Percentiles rank a stretch among this genome's conserved stretches.
Evolutionary conservation across 2,329 filamentous ascomycete species (phyloP).

Genomic region (Aspergillus sojae): DNA sequence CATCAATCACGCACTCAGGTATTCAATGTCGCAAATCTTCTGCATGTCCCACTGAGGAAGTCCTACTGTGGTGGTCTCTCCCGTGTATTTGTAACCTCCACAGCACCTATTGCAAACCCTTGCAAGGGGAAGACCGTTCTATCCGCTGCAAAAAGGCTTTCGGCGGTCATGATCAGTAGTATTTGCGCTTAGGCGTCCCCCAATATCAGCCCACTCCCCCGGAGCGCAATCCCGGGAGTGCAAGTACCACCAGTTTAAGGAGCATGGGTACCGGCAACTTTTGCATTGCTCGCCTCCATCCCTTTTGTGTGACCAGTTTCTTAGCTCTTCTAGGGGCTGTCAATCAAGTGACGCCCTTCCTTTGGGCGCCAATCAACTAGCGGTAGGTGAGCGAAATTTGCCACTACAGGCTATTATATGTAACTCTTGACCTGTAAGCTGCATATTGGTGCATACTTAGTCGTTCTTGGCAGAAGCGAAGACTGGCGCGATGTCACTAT

Average conservation of each 20-base stretch:
- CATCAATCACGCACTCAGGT: background rate
- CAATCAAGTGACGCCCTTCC: background rate
- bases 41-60: background rate
- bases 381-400: background rate
- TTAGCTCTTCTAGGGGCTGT: background rate
- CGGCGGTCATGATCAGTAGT: background rate
- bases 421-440: too few relatives aligned
- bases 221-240: background rate
- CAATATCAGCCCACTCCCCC: constrained; percentile 10
- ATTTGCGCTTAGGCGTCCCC: background rate
- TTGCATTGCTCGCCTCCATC: background rate
- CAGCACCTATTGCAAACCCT: background rate
- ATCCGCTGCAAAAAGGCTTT: constrained; percentile 7
- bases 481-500: constrained; percentile 2
- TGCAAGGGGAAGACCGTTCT: constrained; percentile 9
- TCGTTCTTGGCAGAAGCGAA: background rate
- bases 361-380: background rate
- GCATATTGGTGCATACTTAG: background rate
- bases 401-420: too few relatives aligned
- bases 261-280: background rate
- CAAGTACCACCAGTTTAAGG: background rate
- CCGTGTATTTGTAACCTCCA: background rate
- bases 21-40: background rate
- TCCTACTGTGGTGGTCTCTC: background rate
- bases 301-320: background rate